phyloP scores from a whole-genome alignment of 164 flowering plant species.

The Saururus chinensis region DNA sequence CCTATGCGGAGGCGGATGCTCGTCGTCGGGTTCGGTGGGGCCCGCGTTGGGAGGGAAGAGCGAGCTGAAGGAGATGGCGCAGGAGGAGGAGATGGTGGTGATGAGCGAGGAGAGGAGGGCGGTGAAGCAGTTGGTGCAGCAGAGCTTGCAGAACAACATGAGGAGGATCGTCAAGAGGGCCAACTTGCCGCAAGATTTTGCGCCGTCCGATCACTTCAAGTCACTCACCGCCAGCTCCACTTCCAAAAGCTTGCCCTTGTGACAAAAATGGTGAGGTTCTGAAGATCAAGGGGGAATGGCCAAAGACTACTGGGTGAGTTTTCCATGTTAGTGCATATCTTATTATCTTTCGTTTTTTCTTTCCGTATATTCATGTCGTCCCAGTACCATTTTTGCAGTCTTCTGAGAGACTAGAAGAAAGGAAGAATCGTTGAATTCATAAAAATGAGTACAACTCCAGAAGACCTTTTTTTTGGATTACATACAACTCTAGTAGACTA shows the following conservation, averaged over 20 bases:
- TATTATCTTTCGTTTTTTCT: too few relatives aligned
- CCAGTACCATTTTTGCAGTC: too few relatives aligned
- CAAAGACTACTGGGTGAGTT: too few relatives aligned
- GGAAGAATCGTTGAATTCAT: too few relatives aligned
- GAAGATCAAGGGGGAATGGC: too few relatives aligned
- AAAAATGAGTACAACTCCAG: too few relatives aligned
- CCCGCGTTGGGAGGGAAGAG: neutral
- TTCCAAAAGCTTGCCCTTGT: conserved; percentile 95
- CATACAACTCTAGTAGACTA: too few relatives aligned
- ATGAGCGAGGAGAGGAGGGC: conserved; percentile 88
- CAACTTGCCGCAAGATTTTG: conserved; percentile 80
- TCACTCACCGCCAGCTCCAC: conserved; percentile 63
- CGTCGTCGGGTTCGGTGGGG: conserved; percentile 17
- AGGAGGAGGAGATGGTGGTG: conserved; percentile 39
- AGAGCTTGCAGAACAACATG: conserved; percentile 92
- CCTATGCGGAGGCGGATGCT: conserved; percentile 38
- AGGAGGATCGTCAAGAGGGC: conserved; percentile 84
- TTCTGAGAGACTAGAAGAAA: too few relatives aligned
- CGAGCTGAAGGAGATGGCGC: conserved; percentile 18
- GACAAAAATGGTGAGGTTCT: neutral
- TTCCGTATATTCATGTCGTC: too few relatives aligned
- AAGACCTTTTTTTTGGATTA: too few relatives aligned
- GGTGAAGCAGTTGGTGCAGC: conserved; percentile 82
- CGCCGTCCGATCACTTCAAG: conserved; percentile 77
- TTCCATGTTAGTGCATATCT: too few relatives aligned